Conservation (phyloP, 768 basidiomycete species). For the Xerocomus spinulosus region DNA sequence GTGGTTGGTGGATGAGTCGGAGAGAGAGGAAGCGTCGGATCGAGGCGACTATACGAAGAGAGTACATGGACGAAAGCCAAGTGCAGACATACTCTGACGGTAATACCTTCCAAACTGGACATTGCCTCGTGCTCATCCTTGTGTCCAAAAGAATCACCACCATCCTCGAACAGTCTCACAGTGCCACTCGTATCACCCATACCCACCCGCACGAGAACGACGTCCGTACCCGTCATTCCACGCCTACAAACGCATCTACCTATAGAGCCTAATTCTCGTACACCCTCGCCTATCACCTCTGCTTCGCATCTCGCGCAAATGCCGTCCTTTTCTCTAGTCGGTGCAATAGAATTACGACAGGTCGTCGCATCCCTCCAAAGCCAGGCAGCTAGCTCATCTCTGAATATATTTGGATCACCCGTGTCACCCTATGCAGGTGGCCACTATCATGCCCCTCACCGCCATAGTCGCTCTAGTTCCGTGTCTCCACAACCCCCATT, state of each 20-base stretch:
- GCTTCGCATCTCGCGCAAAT: slow-evolving; percentile 45
- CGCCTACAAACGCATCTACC: slow-evolving; percentile 40
- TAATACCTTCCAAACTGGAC: slow-evolving; percentile 37
- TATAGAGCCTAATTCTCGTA: slow-evolving; percentile 37
- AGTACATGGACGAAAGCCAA: slow-evolving; percentile 47
- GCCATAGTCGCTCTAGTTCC: slow-evolving; percentile 28
- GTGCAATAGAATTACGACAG: slow-evolving; percentile 93
- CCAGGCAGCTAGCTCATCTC: slow-evolving; percentile 56
- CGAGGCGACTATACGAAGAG: slow-evolving; percentile 53
- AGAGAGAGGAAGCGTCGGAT: slow-evolving; percentile 42
- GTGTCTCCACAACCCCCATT: slow-evolving; percentile 24
- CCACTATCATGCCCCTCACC: slow-evolving; percentile 53
- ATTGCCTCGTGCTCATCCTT: slow-evolving; percentile 4
- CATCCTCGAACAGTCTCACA: slow-evolving; percentile 8
- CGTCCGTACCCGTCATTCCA: slow-evolving; percentile 35
- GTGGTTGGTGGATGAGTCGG: slow-evolving; percentile 71
- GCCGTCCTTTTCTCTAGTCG: slow-evolving; percentile 87
- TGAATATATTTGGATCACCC: slow-evolving; percentile 61
- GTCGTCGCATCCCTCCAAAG: slow-evolving; percentile 77
- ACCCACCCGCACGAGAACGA: slow-evolving; percentile 36
- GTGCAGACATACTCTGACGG: slow-evolving; percentile 59
- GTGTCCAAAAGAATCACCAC: slow-evolving; percentile 8
- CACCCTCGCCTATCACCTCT: slow-evolving; percentile 46
- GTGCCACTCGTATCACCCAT: slow-evolving; percentile 29
- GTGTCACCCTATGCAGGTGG: slow-evolving; percentile 73